Evolutionary conservation across 345 rosid species (phyloP).

Genomic region (Eucalyptus tenuipes): DNA sequence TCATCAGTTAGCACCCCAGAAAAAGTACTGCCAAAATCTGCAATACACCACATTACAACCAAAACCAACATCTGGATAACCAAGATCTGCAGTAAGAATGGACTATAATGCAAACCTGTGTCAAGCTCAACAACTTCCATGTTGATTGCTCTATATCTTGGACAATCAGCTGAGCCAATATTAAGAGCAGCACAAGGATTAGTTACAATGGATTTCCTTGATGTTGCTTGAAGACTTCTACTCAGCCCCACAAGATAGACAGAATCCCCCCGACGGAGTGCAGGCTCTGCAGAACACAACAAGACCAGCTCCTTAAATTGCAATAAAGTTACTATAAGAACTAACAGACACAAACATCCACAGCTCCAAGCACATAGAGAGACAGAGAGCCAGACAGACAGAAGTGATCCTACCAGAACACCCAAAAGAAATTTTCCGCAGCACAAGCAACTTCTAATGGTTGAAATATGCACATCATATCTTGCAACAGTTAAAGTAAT

Average conservation of each 20-base stretch:
- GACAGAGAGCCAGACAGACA: neutral
- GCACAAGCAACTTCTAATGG: neutral
- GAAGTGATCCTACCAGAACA: neutral
- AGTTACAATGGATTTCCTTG: slow-evolving; percentile 80
- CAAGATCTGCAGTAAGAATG: neutral
- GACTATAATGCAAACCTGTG: slow-evolving; percentile 42
- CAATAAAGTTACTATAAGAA: neutral
- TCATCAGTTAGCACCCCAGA: slow-evolving; percentile 92
- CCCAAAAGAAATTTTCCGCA: neutral
- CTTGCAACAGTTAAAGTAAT: neutral
- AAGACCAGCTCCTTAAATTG: neutral
- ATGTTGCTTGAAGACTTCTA: slow-evolving; percentile 84
- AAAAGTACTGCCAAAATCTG: slow-evolving; percentile 95
- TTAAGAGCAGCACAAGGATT: slow-evolving; percentile 85
- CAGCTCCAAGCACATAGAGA: neutral
- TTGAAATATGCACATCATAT: neutral
- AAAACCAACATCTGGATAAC: neutral
- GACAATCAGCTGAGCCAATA: slow-evolving; percentile 85
- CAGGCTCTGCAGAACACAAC: slow-evolving; percentile 40
- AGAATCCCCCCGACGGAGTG: slow-evolving; percentile 83
- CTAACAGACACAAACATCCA: neutral
- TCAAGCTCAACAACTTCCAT: slow-evolving; percentile 95
- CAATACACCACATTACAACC: neutral
- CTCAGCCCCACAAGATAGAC: slow-evolving; percentile 86
- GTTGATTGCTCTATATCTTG: slow-evolving; percentile 90